Base-by-base conservation (phyloP, 148 eudicot genomes). In the Arctostaphylos glauca region DNA sequence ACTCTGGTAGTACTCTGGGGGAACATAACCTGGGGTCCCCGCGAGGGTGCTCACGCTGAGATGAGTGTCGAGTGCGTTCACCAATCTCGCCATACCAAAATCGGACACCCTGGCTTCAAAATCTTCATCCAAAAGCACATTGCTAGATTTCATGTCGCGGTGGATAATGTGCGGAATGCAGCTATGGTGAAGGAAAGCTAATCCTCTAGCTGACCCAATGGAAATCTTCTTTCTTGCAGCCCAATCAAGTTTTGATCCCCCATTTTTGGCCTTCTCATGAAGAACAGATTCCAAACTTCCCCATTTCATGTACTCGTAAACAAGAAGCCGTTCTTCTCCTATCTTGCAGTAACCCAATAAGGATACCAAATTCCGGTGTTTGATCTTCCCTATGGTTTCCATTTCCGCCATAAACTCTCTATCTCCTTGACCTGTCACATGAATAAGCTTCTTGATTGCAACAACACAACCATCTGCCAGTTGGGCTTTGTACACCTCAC, bases 141-240 rank as follows among this genome's bases (percentile, higher is more conserved):
- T 90, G 83, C 93, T 90, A 5, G 93, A 90, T 76, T 90, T 90
- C 91, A 90, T 89, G 54, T 90, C 93, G 5, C 93, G 84, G 73
- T 90, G 93, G 44, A 90, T 90, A 23, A 90, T 90, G 84, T 90
- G 93, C 49, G 93, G 93, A 82, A 90, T 86, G 84, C 93, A 90
- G 81, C 91, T 90, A 59, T 90, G 93, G 89, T 90, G 93, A 54
- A 90, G 91, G 78, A 90, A 90, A 23, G 93, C 93, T 12, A 90
- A 88, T 74, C 93, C 93, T 55, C 93, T 81, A 43, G 93, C 93
- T 2, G 93, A 87, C 44, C 91, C 93, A 47, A 90, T 85, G 5
- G 90, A 90, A 5, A 90, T 89, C 59, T 87, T 90, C 55, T 84
- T 90, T 62, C 93, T 84, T 14, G 90, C 80, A 5, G 80, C 71